Conservation (phyloP, 345 rosid genomes). For the Gossypium anomalum region DNA sequence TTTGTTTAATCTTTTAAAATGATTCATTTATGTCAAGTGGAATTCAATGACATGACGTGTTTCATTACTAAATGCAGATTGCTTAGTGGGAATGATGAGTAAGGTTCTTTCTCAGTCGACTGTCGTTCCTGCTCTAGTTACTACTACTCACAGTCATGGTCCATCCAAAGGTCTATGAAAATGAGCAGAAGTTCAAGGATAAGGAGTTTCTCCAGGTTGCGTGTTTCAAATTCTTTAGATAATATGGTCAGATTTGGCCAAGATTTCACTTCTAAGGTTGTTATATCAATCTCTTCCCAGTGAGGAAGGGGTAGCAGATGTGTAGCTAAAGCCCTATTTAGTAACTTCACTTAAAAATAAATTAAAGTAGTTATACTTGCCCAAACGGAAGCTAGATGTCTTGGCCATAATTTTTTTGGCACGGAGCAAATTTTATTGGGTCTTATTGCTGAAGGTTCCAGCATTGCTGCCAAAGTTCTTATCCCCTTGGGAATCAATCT, state of each 20-base stretch:
- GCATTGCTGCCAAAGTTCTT: conserved; percentile 92
- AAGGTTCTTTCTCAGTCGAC: conserved; percentile 55
- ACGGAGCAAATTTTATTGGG: conserved; percentile 84
- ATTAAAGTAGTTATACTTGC: conserved; percentile 47
- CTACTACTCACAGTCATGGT: conserved; percentile 31
- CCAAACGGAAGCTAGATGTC: no score
- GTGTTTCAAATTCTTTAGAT: conserved; percentile 30
- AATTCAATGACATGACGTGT: not conserved
- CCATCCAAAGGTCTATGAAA: conserved; percentile 31
- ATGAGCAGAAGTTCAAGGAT: conserved; percentile 46
- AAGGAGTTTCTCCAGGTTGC: conserved; percentile 28
- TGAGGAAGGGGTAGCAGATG: conserved; percentile 43
- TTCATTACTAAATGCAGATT: conserved; percentile 37
- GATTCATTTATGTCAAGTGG: not conserved
- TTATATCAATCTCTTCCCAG: conserved; percentile 30
- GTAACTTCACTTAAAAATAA: conserved; percentile 85
- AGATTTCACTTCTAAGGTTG: conserved; percentile 45
- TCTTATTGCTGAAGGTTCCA: conserved; percentile 86
- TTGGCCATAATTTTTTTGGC: conserved; percentile 90
- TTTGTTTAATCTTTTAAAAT: no score
- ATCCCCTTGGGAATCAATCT: conserved; percentile 94
- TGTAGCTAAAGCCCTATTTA: conserved; percentile 73
- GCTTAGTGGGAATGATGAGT: conserved; percentile 42
- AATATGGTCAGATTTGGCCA: conserved; percentile 27
- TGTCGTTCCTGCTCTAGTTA: conserved; percentile 34